phyloP scores from a whole-genome alignment of 1,139 yeast genomes.

The Taphrina betulina region DNA sequence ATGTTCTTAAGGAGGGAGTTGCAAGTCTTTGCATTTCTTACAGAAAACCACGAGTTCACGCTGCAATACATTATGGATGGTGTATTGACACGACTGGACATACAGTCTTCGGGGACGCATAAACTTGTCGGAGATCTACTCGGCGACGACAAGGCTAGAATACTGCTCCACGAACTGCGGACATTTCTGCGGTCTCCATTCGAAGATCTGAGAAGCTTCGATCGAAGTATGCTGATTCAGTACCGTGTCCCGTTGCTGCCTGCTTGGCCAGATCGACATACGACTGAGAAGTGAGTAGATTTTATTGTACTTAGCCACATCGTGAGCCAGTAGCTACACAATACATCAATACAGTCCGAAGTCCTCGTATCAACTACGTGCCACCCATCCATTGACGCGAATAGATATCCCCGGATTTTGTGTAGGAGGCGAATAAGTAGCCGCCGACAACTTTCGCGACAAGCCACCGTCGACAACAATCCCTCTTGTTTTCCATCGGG shows the following conservation, averaged over 20 bases:
- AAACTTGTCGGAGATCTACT: slow-evolving; percentile 21
- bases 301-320: too few relatives aligned
- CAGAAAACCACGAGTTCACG: slow-evolving; percentile 7
- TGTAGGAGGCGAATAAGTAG: too few relatives aligned
- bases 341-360: too few relatives aligned
- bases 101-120: slow-evolving; percentile 16
- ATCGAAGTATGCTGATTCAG: slow-evolving; percentile 25
- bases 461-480: too few relatives aligned
- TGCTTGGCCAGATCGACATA: slow-evolving; percentile 6
- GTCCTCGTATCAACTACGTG: too few relatives aligned
- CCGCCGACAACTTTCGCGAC: too few relatives aligned
- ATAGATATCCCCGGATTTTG: too few relatives aligned
- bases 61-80: slow-evolving; percentile 24
- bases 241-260: slow-evolving; percentile 17
- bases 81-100: slow-evolving; percentile 18
- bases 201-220: slow-evolving; percentile 12
- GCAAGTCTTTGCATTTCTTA: slow-evolving; percentile 18
- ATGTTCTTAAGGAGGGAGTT: slow-evolving; percentile 22
- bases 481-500: too few relatives aligned
- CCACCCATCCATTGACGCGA: too few relatives aligned
- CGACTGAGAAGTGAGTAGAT: too few relatives aligned
- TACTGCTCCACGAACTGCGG: slow-evolving; percentile 24
- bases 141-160: slow-evolving; percentile 4
- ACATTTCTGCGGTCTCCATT: slow-evolving; percentile 28
- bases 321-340: too few relatives aligned